Percentiles rank a stretch among this genome's conserved stretches.
phyloP scores from a whole-genome alignment of 2,329 filamentous ascomycete species.

The Ophiostoma australiae region DNA sequence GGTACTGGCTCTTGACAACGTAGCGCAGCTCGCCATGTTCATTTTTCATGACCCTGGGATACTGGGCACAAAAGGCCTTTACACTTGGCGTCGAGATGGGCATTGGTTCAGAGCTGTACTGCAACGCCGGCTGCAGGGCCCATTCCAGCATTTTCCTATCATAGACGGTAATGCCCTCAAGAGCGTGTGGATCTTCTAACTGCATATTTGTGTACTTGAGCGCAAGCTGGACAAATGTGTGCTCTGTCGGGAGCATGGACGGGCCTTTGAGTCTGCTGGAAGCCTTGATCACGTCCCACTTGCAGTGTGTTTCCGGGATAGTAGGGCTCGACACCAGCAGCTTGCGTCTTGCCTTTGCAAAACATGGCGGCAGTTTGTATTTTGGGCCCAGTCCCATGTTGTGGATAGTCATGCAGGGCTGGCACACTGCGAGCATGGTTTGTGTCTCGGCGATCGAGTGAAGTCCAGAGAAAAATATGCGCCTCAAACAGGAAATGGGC shows the following conservation, averaged over 20 bases:
- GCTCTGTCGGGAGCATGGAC: not conserved
- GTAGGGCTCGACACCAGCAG: no score
- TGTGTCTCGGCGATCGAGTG: not conserved
- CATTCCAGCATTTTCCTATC: not conserved
- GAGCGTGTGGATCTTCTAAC: not conserved
- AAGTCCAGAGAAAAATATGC: not conserved
- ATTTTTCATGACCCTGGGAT: not conserved
- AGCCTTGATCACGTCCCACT: no score
- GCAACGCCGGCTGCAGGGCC: not conserved
- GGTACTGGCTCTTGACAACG: not conserved
- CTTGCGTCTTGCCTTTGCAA: not conserved
- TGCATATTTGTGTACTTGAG: not conserved
- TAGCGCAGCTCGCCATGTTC: not conserved
- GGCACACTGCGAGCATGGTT: not conserved
- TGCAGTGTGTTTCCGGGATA: no score
- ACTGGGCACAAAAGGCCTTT: not conserved
- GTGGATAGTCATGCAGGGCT: not conserved
- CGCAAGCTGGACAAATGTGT: not conserved
- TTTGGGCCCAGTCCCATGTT: not conserved
- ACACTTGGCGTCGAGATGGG: not conserved
- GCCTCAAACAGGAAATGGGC: not conserved
- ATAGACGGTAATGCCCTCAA: not conserved
- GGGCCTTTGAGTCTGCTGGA: no score
- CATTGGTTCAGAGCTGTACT: not conserved
- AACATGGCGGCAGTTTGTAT: not conserved